phyloP scores from a whole-genome alignment of 208 protist species.

The Trypanosoma grayi region DNA sequence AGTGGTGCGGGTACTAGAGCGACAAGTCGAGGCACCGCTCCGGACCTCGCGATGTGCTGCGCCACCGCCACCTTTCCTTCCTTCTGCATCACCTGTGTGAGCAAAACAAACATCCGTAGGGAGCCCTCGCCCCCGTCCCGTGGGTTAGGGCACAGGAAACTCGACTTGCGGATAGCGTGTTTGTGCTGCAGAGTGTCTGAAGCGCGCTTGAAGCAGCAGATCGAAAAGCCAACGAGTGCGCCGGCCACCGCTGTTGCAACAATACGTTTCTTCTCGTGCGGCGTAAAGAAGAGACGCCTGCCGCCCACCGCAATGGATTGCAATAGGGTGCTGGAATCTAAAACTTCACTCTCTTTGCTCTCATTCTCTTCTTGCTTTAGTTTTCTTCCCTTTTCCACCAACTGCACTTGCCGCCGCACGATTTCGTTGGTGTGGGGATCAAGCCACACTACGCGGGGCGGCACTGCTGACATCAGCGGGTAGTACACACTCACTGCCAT shows the following conservation, averaged over 20 bases:
- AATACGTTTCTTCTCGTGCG: slow-evolving; percentile 39
- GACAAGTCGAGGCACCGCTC: slow-evolving; percentile 56
- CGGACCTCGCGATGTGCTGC: slow-evolving; percentile 35
- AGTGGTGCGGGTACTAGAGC: slow-evolving; percentile 59
- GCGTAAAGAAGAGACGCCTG: slow-evolving; percentile 34
- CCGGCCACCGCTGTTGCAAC: slow-evolving; percentile 32
- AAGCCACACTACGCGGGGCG: slow-evolving; percentile 30
- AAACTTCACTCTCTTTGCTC: not conserved
- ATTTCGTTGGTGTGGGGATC: slow-evolving; percentile 52
- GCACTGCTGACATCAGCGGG: slow-evolving; percentile 37
- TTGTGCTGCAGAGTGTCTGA: slow-evolving; percentile 46
- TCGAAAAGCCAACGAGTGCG: slow-evolving; percentile 45
- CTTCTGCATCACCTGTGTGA: slow-evolving; percentile 50
- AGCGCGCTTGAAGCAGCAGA: slow-evolving; percentile 73
- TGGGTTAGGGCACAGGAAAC: slow-evolving; percentile 60
- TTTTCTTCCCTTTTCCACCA: slow-evolving; percentile 29
- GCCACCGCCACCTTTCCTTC: slow-evolving; percentile 69
- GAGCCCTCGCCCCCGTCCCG: slow-evolving; percentile 34
- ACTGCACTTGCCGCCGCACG: slow-evolving; percentile 34
- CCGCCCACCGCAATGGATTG: slow-evolving; percentile 29
- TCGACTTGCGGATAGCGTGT: slow-evolving; percentile 37
- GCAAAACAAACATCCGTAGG: slow-evolving; percentile 59
- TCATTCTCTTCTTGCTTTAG: not conserved
- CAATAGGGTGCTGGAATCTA: not conserved
- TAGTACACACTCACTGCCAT: slow-evolving; percentile 71